Conservation (phyloP, 495 filamentous ascomycete species). For the Xeromyces bisporus region DNA sequence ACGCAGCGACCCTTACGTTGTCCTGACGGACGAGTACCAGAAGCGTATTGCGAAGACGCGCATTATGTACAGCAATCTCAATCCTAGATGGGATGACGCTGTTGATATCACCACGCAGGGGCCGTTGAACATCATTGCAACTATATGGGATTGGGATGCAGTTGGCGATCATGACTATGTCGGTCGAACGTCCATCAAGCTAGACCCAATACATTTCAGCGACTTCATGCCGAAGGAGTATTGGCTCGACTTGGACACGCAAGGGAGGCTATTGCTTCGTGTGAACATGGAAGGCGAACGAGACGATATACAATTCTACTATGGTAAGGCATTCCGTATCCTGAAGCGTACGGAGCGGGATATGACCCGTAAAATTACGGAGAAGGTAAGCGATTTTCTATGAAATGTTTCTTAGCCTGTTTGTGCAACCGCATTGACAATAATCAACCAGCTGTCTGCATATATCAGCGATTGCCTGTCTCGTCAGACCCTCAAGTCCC, state of each 20-base stretch:
- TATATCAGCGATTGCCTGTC: slow-evolving; percentile 89
- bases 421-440: too few relatives aligned
- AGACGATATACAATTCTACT: slow-evolving; percentile 97
- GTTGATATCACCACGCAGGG: slow-evolving; percentile 90
- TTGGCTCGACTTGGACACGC: slow-evolving; percentile 94
- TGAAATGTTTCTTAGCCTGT: too few relatives aligned
- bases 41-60: slow-evolving; percentile 93
- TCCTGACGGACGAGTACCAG: slow-evolving; percentile 92
- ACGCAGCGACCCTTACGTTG: slow-evolving; percentile 90
- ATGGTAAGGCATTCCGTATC: slow-evolving; percentile 89
- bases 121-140: slow-evolving; percentile 84
- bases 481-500: slow-evolving; percentile 52
- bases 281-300: slow-evolving; percentile 98
- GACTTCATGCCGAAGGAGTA: slow-evolving; percentile 92
- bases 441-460: slow-evolving; percentile 58
- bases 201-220: slow-evolving; percentile 87
- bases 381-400: slow-evolving; percentile 68
- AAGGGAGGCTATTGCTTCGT: slow-evolving; percentile 72
- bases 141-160: slow-evolving; percentile 96
- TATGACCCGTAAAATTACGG: slow-evolving; percentile 95
- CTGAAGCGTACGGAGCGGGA: slow-evolving; percentile 90
- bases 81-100: slow-evolving; percentile 94
- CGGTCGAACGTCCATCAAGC: slow-evolving; percentile 81
- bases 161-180: slow-evolving; percentile 97
- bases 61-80: slow-evolving; percentile 79